Evolutionary conservation across 2,329 filamentous ascomycete genomes (phyloP), one percentile per base, ranked within the genome.

Genomic region (Didymella segeticola): DNA sequence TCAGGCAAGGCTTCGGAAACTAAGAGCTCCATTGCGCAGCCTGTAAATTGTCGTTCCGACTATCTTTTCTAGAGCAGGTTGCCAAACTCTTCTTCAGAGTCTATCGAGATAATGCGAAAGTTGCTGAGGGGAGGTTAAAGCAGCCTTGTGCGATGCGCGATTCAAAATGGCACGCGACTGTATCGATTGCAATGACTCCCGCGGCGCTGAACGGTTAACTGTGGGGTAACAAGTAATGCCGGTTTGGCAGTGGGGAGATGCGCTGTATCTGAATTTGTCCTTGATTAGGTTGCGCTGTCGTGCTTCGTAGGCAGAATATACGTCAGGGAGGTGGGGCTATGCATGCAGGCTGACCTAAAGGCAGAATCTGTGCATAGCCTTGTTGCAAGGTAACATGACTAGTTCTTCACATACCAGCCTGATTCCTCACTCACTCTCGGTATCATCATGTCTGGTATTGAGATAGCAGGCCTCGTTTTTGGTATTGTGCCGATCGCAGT

Each of bases 391-490:
- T 17, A n/a, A n/a, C n/a, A n/a, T n/a, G n/a, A n/a, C 17, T 17
- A 22, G 10, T 23, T 38, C 14, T 19, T 17, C 14, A 9, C 12
- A 23, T 26, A 39, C 6, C 36, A 26, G 20, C 36, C 22, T 26
- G 36, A 6, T 14, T 3, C 36, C 12, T 6, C 20, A 15, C 12
- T 26, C 14, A 20, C 5, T 23, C 2, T 39, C 14, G 37, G n/a
- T 14, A 14, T 39, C 26, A 30, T 31, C 39, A 45, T 34, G 42
- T 33, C 42, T 45, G 42, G 42, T 6, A 23, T 45, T 9, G 42
- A 45, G 8, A 34, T 45, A 10, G 42, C 19, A 5, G 42, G 42
- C 22, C 19, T 45, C 12, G 42, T 23, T 9, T 45, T 45, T 15
- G 42, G 42, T 15, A n/a, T 45, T 14, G 38, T 42, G 2, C 38